Percentiles rank a stretch among this genome's conserved stretches.
These are phyloP conservation scores for Pharnaceum exiguum DNA, from an alignment of 148 eudicot species.

Conservation along the genomic window DNA sequence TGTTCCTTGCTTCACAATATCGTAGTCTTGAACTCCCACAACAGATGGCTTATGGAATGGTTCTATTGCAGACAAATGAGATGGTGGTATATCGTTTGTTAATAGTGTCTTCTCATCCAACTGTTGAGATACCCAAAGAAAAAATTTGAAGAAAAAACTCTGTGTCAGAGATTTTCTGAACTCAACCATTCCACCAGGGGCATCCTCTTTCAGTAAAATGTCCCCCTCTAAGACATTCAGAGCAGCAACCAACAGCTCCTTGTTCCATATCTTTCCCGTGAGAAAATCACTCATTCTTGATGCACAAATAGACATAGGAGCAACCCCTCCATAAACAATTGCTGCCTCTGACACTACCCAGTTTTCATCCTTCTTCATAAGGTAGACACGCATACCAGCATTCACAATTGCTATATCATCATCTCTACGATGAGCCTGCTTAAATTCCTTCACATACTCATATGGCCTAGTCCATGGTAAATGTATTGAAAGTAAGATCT, in stretches of 20 bases:
- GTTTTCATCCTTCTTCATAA: constrained; percentile 51
- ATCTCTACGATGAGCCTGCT: constrained; percentile 97
- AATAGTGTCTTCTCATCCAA: constrained; percentile 50
- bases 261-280: constrained; percentile 71
- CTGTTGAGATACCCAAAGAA: constrained; percentile 70
- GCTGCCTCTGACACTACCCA: constrained; percentile 90
- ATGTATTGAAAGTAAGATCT: constrained; percentile 73
- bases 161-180: constrained; percentile 75
- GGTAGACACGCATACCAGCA: constrained; percentile 88
- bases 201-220: constrained; percentile 72
- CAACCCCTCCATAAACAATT: constrained; percentile 94
- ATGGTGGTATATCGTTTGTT: constrained; percentile 38
- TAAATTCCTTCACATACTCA: constrained; percentile 89
- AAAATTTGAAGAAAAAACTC: constrained; percentile 92
- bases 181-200: constrained; percentile 99
- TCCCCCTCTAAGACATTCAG: constrained; percentile 63
- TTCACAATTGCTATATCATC: constrained; percentile 98
- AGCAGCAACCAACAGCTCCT: constrained; percentile 55
- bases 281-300: constrained; percentile 57
- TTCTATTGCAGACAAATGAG: constrained; percentile 74
- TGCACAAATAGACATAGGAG: constrained; percentile 70
- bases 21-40: constrained; percentile 76
- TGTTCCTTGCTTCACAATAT: constrained; percentile 71
- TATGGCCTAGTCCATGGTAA: constrained; percentile 78
- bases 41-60: constrained; percentile 62